Conservation (phyloP, 768 basidiomycete genomes). For the Suillus subalutaceus region DNA sequence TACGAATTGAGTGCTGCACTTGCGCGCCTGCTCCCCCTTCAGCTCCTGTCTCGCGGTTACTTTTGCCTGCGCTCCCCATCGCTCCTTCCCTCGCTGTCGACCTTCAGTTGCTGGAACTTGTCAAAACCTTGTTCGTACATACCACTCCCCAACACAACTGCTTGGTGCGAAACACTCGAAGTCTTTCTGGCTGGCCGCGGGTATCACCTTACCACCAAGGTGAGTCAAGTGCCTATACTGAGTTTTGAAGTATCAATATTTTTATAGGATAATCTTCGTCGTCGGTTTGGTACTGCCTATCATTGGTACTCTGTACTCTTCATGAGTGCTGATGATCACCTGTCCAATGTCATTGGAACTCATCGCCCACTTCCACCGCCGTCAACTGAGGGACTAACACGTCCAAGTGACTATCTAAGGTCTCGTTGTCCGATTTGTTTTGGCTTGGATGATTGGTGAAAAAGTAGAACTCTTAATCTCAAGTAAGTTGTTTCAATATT, state of each 20-base stretch:
- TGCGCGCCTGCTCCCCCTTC: slow-evolving; percentile 19
- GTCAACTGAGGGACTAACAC: neutral
- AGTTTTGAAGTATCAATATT: slow-evolving; percentile 1
- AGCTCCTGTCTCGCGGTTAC: slow-evolving; percentile 27
- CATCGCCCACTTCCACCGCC: neutral
- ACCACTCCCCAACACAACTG: slow-evolving; percentile 32
- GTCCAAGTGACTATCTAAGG: slow-evolving; percentile 18
- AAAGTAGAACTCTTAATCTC: neutral
- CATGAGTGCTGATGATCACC: slow-evolving; percentile 23
- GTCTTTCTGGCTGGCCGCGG: slow-evolving; percentile 21
- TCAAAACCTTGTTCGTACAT: slow-evolving; percentile 26
- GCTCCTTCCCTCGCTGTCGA: slow-evolving; percentile 35
- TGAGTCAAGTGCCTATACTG: neutral
- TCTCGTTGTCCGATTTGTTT: slow-evolving; percentile 31
- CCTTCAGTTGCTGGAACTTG: slow-evolving; percentile 33
- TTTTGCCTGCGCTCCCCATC: slow-evolving; percentile 34
- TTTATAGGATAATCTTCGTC: slow-evolving; percentile 25
- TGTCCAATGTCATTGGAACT: slow-evolving; percentile 22
- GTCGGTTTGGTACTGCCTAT: slow-evolving; percentile 27
- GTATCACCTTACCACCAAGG: slow-evolving; percentile 15
- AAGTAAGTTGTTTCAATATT: neutral
- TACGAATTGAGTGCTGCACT: slow-evolving; percentile 1
- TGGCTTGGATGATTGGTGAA: slow-evolving; percentile 11
- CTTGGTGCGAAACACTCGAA: slow-evolving; percentile 31
- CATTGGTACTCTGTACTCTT: slow-evolving; percentile 29